These are phyloP conservation scores for Metarhizium album DNA, from an alignment of 2,329 filamentous ascomycete species.

Conservation along the genomic window DNA sequence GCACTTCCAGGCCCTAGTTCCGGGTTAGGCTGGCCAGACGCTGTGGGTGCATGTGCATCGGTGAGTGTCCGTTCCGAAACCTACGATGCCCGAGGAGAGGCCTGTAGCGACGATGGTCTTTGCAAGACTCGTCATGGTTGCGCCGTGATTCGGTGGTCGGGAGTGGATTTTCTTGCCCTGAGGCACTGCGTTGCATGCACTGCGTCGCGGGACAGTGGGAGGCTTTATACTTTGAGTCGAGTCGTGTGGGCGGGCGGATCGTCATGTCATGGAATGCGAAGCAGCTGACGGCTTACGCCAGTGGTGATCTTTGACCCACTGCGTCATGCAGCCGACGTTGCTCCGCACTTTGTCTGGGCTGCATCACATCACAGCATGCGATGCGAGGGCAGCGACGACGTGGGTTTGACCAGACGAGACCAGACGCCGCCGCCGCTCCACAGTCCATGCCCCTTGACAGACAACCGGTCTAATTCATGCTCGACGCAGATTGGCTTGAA, in stretches of 20 bases:
- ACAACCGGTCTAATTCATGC: no score
- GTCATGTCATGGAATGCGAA: not conserved
- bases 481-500: no score
- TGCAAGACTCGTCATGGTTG: conserved; percentile 27
- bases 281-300: no score
- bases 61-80: conserved; percentile 7
- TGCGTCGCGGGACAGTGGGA: not conserved
- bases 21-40: not conserved
- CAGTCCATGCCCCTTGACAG: no score
- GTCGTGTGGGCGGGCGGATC: not conserved
- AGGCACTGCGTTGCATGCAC: not conserved
- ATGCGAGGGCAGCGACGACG: no score
- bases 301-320: no score
- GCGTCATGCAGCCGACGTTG: no score
- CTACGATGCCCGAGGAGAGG: conserved; percentile 37
- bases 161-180: not conserved
- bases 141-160: not conserved
- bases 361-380: no score
- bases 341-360: no score
- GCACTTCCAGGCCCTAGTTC: conserved; percentile 38
- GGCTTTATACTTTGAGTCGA: not conserved
- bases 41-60: no score
- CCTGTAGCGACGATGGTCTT: conserved; percentile 42
- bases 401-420: no score
- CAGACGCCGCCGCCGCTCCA: no score